phyloP scores from a whole-genome alignment of 2,329 filamentous ascomycete species.

The Nemania abortiva region DNA sequence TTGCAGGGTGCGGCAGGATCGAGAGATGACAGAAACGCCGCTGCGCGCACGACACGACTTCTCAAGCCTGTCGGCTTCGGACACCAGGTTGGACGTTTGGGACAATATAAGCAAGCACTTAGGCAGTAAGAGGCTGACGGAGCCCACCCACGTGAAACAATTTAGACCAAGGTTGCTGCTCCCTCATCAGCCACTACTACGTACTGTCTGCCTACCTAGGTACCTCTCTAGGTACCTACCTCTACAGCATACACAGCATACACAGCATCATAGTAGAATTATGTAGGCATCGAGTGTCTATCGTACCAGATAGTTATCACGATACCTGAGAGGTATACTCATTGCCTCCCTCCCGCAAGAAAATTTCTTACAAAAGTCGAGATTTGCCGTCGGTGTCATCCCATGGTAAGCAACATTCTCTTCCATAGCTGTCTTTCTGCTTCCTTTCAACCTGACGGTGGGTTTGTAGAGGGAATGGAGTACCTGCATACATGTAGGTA shows the following conservation, averaged over 20 bases:
- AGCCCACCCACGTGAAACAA: conserved; percentile 42
- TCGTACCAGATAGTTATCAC: not conserved
- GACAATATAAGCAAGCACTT: not conserved
- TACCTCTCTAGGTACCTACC: not conserved
- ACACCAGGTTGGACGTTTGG: not conserved
- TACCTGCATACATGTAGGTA: too few relatives aligned
- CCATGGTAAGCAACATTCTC: not conserved
- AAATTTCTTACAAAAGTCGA: not conserved
- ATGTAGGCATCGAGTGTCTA: not conserved
- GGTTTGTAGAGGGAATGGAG: not conserved
- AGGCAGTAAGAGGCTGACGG: conserved; percentile 16
- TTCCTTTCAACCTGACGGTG: conserved; percentile 28
- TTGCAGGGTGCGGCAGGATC: conserved; percentile 16
- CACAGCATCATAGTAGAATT: too few relatives aligned
- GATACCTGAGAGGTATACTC: not conserved
- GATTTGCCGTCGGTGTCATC: not conserved
- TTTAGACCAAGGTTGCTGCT: conserved; percentile 19
- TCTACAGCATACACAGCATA: too few relatives aligned
- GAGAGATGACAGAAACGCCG: conserved; percentile 19
- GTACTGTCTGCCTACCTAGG: not conserved
- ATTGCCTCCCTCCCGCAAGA: not conserved
- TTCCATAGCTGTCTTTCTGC: conserved; percentile 30
- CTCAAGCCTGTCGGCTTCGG: not conserved
- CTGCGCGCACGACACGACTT: not conserved
- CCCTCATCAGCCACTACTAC: conserved; percentile 14